These are phyloP conservation scores for Bruguiera gymnorhiza DNA, from an alignment of 345 rosid genomes.

Conservation along the genomic window DNA sequence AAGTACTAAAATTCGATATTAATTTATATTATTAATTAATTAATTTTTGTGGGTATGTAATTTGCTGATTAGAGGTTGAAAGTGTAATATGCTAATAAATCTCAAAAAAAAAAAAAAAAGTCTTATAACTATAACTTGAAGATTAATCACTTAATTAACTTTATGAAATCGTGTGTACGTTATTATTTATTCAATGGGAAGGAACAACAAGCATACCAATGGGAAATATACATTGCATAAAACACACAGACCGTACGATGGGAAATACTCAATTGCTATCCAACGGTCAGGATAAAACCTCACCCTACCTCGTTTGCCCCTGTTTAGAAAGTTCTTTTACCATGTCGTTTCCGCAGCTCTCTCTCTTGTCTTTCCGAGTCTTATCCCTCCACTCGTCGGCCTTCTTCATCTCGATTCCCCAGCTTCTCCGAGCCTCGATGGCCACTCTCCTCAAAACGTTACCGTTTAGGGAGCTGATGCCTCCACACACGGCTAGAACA, in stretches of 20 bases:
- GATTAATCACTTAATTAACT: too few species aligned
- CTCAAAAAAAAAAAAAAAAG: too few species aligned
- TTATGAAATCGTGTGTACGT: too few species aligned
- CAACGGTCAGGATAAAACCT: constrained; percentile 12
- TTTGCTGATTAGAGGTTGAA: too few species aligned
- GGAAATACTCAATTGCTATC: constrained; percentile 3
- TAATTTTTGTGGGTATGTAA: too few species aligned
- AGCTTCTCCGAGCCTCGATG: constrained; percentile 29
- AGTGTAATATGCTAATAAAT: too few species aligned
- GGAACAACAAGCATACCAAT: too few species aligned
- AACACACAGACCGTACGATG: background rate
- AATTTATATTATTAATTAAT: too few species aligned
- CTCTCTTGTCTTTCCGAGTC: background rate
- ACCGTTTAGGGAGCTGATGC: constrained; percentile 41
- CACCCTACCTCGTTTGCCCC: background rate
- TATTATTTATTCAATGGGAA: too few species aligned
- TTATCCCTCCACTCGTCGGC: constrained; percentile 2
- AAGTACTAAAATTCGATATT: too few species aligned
- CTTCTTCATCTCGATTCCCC: background rate
- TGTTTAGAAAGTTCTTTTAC: background rate
- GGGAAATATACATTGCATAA: too few species aligned
- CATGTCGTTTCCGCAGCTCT: background rate
- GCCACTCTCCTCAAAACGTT: constrained; percentile 64
- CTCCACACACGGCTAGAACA: constrained; percentile 17
- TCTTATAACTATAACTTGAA: too few species aligned